A percentile compares a stretch with the other conserved stretches of the same genome.
Conservation (phyloP, 73 alveolate species). For the Paramecium primaurelia region DNA sequence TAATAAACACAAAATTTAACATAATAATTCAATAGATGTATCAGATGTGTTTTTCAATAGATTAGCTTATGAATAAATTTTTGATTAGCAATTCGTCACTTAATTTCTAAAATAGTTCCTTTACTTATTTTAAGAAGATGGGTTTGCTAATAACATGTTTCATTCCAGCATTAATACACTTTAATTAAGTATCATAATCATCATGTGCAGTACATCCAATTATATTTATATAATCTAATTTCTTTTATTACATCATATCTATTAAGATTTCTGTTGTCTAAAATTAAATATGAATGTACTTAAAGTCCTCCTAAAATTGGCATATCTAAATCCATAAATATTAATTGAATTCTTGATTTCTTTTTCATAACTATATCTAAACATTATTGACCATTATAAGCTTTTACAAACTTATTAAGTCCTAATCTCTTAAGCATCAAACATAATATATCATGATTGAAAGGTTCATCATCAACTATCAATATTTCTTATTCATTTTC, state of each 20-base stretch:
- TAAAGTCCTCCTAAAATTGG: constrained; percentile 28
- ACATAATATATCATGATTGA: neutral
- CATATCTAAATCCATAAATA: constrained; percentile 46
- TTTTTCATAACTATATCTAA: neutral
- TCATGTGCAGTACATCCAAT: constrained; percentile 49
- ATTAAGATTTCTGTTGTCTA: neutral
- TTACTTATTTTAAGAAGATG: neutral
- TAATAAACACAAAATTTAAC: neutral
- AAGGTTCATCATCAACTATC: constrained; percentile 33
- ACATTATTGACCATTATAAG: constrained; percentile 31
- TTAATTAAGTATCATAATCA: neutral
- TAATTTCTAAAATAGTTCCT: neutral
- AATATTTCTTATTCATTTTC: neutral
- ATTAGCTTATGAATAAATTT: neutral
- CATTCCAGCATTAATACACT: constrained; percentile 26
- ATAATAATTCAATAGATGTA: neutral
- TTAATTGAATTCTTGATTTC: neutral
- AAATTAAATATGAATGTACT: neutral
- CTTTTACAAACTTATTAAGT: neutral
- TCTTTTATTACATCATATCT: neutral
- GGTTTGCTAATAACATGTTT: neutral
- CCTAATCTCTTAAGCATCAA: neutral
- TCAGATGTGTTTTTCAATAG: neutral
- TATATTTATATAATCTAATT: neutral
- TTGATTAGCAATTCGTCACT: neutral